Base-by-base conservation (phyloP, 352 stramenopile genomes). In the Pythium rishiriense region DNA sequence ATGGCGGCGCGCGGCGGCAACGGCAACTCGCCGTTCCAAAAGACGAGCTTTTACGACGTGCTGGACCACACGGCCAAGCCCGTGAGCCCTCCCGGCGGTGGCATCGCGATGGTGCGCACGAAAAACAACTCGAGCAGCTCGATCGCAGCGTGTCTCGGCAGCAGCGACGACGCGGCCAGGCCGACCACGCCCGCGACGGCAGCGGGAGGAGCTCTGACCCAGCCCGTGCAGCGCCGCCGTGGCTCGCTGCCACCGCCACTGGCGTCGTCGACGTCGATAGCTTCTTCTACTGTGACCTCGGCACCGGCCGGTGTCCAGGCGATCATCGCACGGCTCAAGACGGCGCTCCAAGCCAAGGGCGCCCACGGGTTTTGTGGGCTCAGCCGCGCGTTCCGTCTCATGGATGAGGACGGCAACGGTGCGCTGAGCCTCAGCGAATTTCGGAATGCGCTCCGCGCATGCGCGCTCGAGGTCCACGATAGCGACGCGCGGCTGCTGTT, bases 391-490 rank as follows among this genome's bases (percentile, higher is more conserved):
- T 94, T 92, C 49, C 75, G 80, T 7, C 66, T 91, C 65, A 88
- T 89, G 74, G 85, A 93, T 58, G 80, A 92, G 45, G 87, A 96
- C 50, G 73, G 79, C 41, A 93, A 88, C 58, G 81, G 80, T 2
- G 75, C 69, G 10, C 65, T 97, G 29, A 90, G 83, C 66, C 57
- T 94, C 21, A 48, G 59, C 49, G 90, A 97, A 61, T 96, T 97
- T 59, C 79, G 85, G 24, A 77, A 80, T 51, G 81, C 76, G 17
- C 74, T 94, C 43, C 58, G 57, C 21, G 82, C 87, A 14, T 81
- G 79, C 24, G 69, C 79, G 19, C 64, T 95, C 42, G 71, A 83
- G 8, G 69, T 87, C 12, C 78, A 55, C 1, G 83, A 91, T 50
- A 71, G 69, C 8, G 83, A 94, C 39, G 53, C 84, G 28, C 81